Percentiles rank a stretch among this genome's conserved stretches.
phyloP scores from a whole-genome alignment of 192 early-diverging fungal genomes.

The Mortierella claussenii region DNA sequence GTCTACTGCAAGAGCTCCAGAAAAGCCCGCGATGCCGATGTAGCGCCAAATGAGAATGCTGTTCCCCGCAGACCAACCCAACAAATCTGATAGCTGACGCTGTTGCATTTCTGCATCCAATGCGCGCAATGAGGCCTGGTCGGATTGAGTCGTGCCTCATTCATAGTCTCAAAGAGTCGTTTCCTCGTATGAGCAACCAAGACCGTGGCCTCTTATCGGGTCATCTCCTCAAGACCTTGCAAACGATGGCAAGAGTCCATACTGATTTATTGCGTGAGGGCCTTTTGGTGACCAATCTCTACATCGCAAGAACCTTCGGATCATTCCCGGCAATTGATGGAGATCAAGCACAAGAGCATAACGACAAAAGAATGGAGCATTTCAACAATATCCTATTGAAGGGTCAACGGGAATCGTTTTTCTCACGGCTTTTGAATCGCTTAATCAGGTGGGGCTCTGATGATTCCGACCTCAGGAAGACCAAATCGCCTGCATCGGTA shows the following conservation, averaged over 20 bases:
- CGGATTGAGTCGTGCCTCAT: slow-evolving; percentile 22
- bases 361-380: slow-evolving; percentile 24
- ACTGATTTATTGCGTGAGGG: slow-evolving; percentile 34
- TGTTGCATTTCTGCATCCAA: slow-evolving; percentile 30
- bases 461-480: slow-evolving; percentile 14
- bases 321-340: slow-evolving; percentile 15
- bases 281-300: slow-evolving; percentile 27
- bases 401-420: slow-evolving; percentile 27
- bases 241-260: slow-evolving; percentile 35
- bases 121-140: slow-evolving; percentile 26
- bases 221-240: slow-evolving; percentile 24
- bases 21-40: slow-evolving; percentile 23
- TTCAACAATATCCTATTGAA: slow-evolving; percentile 30
- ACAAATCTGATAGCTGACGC: slow-evolving; percentile 24
- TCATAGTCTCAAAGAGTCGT: slow-evolving; percentile 25
- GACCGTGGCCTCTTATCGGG: slow-evolving; percentile 19
- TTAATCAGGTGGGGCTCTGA: slow-evolving; percentile 28
- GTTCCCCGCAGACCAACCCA: slow-evolving; percentile 25
- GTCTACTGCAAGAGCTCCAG: slow-evolving; percentile 23
- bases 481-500: slow-evolving; percentile 11
- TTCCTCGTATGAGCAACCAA: slow-evolving; percentile 16
- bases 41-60: slow-evolving; percentile 12
- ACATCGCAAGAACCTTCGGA: slow-evolving; percentile 26
- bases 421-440: slow-evolving; percentile 9
- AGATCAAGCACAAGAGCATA: slow-evolving; percentile 22